These are phyloP conservation scores for Cladosporium phlei DNA, from an alignment of 2,329 filamentous ascomycete genomes.

Conservation along the genomic window DNA sequence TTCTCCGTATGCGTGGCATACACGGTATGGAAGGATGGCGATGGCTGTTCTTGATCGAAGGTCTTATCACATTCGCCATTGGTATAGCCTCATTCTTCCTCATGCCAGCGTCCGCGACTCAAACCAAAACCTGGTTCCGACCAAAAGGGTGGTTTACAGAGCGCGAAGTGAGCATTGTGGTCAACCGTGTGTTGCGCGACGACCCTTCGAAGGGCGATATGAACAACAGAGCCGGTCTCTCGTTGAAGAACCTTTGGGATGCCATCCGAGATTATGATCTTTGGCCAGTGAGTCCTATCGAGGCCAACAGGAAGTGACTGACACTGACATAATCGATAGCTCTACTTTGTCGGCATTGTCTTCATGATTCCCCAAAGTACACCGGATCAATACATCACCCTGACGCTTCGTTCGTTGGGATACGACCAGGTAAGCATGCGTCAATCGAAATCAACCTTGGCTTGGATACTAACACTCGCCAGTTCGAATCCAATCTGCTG, in stretches of 20 bases:
- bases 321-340: slow-evolving; percentile 22
- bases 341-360: slow-evolving; percentile 50
- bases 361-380: slow-evolving; percentile 52
- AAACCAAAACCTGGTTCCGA: slow-evolving; percentile 58
- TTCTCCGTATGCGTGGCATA: slow-evolving; percentile 41
- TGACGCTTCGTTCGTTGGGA: slow-evolving; percentile 53
- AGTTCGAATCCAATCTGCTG: slow-evolving; percentile 59
- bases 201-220: slow-evolving; percentile 53
- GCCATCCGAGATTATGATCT: slow-evolving; percentile 56
- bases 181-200: slow-evolving; percentile 59
- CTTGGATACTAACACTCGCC: too few species aligned
- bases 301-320: background rate
- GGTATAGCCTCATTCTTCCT: slow-evolving; percentile 52
- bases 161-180: slow-evolving; percentile 58
- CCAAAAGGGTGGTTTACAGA: slow-evolving; percentile 62
- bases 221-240: slow-evolving; percentile 56
- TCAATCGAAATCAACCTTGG: too few species aligned
- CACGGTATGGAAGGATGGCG: slow-evolving; percentile 47
- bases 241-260: slow-evolving; percentile 46
- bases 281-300: slow-evolving; percentile 29
- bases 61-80: slow-evolving; percentile 49
- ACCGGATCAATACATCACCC: slow-evolving; percentile 52
- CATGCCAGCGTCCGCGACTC: slow-evolving; percentile 56
- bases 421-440: too few species aligned
- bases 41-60: slow-evolving; percentile 59